Evolutionary conservation across 345 rosid genomes (phyloP).

Genomic region (Salix arbutifolia): DNA sequence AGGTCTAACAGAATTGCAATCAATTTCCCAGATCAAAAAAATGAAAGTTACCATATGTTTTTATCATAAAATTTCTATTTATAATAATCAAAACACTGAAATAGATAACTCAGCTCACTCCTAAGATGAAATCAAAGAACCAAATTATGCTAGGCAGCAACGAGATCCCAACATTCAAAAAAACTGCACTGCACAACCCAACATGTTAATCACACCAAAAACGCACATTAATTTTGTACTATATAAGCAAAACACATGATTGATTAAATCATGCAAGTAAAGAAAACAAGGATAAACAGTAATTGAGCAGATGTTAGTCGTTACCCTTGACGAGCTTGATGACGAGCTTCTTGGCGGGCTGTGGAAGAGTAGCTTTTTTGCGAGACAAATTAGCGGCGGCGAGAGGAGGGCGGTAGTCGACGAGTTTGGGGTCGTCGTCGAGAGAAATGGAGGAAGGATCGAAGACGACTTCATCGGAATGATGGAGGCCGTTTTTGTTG

Average conservation of each 20-base stretch:
- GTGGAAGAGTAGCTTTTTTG: conserved; percentile 79
- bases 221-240: not conserved
- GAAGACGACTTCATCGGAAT: conserved; percentile 40
- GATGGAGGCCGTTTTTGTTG: conserved; percentile 54
- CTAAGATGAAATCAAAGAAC: not conserved
- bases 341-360: conserved; percentile 81
- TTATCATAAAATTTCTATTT: not conserved
- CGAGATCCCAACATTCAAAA: conserved; percentile 16
- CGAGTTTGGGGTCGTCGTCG: conserved; percentile 59
- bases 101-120: conserved; percentile 4
- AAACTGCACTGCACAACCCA: conserved; percentile 1
- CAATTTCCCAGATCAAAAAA: conserved; percentile 3
- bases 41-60: not conserved
- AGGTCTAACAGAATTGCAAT: not conserved
- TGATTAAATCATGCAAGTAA: conserved; percentile 5
- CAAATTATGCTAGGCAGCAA: not conserved
- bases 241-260: not conserved
- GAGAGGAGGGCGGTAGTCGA: conserved; percentile 31
- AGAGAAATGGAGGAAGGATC: conserved; percentile 48
- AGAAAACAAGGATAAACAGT: not conserved
- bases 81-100: not conserved
- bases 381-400: conserved; percentile 75
- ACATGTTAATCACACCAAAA: not conserved
- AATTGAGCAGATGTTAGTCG: not conserved
- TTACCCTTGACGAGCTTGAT: conserved; percentile 84